These are phyloP conservation scores for Luzula sylvatica DNA, from an alignment of 176 grass and related monocot species.

Conservation along the genomic window DNA sequence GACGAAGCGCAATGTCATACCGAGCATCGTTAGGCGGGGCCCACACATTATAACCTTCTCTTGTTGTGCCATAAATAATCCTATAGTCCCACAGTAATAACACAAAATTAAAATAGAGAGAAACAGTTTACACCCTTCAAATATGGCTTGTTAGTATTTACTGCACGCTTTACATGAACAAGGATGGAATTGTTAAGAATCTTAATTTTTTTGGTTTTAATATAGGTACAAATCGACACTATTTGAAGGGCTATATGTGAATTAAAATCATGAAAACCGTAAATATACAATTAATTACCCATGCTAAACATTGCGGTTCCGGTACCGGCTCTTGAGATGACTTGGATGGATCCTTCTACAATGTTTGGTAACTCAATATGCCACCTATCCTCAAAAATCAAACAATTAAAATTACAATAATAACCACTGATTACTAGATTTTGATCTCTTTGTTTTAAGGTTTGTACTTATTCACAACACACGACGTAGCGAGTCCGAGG, in stretches of 20 bases:
- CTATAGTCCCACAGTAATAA: conserved; percentile 21
- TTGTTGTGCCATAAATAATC: conserved; percentile 88
- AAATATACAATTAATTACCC: conserved; percentile 23
- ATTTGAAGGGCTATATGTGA: background rate
- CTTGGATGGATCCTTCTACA: conserved; percentile 52
- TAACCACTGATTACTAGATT: background rate
- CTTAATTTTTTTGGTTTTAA: too few relatives aligned
- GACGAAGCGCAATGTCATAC: conserved; percentile 62
- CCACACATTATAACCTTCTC: conserved; percentile 70
- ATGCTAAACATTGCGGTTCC: conserved; percentile 85
- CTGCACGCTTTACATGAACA: too few relatives aligned
- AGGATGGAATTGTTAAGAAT: too few relatives aligned
- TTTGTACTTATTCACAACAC: conserved; percentile 45
- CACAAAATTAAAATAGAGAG: background rate
- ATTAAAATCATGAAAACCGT: background rate
- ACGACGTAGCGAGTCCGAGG: conserved; percentile 49
- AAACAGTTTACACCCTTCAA: background rate
- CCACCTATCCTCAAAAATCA: conserved; percentile 34
- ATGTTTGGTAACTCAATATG: conserved; percentile 63
- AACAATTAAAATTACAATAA: background rate
- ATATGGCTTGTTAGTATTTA: too few relatives aligned
- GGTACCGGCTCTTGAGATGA: conserved; percentile 68
- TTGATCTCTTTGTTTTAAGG: background rate
- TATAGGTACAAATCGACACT: background rate
- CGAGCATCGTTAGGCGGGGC: conserved; percentile 24